These are phyloP conservation scores for Quambalaria eucalypti DNA, from an alignment of 1,284 basidiomycete species.

Conservation along the genomic window DNA sequence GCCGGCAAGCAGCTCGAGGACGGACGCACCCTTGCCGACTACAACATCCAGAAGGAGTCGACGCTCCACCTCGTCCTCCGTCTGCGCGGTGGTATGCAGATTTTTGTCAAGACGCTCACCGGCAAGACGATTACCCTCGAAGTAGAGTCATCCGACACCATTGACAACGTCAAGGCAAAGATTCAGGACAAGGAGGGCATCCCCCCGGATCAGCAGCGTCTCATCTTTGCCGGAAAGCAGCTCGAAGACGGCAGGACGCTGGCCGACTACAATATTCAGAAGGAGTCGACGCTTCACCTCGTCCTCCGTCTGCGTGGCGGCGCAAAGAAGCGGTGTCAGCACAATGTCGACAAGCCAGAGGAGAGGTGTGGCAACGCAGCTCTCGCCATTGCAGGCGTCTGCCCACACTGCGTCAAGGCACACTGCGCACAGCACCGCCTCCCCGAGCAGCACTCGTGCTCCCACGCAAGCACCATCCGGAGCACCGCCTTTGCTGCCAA, in stretches of 20 bases:
- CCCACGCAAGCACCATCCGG: conserved; percentile 37
- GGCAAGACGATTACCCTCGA: conserved; percentile 93
- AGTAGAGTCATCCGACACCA: conserved; percentile 83
- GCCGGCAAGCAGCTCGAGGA: conserved; percentile 45
- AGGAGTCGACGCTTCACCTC: conserved; percentile 39
- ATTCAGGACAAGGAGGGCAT: conserved; percentile 46
- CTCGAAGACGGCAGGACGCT: conserved; percentile 51
- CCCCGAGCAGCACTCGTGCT: conserved; percentile 43
- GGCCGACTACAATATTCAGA: conserved; percentile 49
- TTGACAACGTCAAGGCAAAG: conserved; percentile 64
- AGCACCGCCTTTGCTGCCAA: conserved; percentile 43
- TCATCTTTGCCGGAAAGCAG: conserved; percentile 52
- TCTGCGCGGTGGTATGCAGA: conserved; percentile 59
- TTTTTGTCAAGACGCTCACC: conserved; percentile 62
- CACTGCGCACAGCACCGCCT: conserved; percentile 44
- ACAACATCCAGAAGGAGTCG: conserved; percentile 96
- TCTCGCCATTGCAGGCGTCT: conserved; percentile 44
- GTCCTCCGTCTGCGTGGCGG: conserved; percentile 42
- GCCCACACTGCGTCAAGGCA: conserved; percentile 43
- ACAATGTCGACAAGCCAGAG: conserved; percentile 16
- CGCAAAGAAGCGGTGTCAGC: conserved; percentile 1
- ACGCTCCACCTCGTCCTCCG: conserved; percentile 92
- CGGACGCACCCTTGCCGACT: conserved; percentile 44
- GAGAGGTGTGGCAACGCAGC: conserved; percentile 43
- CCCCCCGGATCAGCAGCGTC: conserved; percentile 50